Evolutionary conservation across 2,329 filamentous ascomycete species (phyloP), one percentile per base, ranked within the genome.

Genomic region (Aspergillus eucalypticola): DNA sequence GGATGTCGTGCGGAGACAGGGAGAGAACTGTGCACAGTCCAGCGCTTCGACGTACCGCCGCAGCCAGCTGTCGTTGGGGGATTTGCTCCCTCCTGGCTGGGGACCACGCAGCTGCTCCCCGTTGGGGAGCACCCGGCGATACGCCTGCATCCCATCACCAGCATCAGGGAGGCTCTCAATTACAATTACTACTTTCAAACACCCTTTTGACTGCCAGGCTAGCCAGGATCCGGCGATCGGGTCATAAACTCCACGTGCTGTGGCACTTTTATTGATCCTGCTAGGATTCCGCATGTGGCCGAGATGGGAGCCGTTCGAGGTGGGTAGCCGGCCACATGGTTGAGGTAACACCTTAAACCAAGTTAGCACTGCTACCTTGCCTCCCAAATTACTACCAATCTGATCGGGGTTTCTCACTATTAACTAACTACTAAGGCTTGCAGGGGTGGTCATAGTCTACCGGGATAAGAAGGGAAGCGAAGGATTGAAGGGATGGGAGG

Each of bases 251-350:
- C 63, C 63, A 63, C 63, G 59, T 64, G 63, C 58, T 52, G 59
- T 63, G 54, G 58, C 63, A 61, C 56, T 64, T 64, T 63, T 56
- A 63, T 61, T 61, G 63, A 64, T 64, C 63, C 63, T 64, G 56
- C 56, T 63, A 55, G 58, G 35, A 58, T 62, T 51, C 38, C 59
- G 46, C 52, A 56, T 41, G 55, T 41, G 23, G 19, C 46, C 42
- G 52, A 27, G 11, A 32, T 51, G 35, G 38, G 27, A 44, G 46
- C 41, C 42, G 44, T 52, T 50, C 32, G 32, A 39, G 54, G 49
- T 54, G 51, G 38, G 42, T 56, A 63, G 48, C 32, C 29, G 52
- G 54, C 49, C 53, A 55, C 53, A 55, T 55, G 53, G 53, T 44
- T 55, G 39, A 50, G 25, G 46, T 50, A 29, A 27, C 17, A 29